Conservation (phyloP, 2,329 filamentous ascomycete genomes). For the Samsoniella hepiali region DNA sequence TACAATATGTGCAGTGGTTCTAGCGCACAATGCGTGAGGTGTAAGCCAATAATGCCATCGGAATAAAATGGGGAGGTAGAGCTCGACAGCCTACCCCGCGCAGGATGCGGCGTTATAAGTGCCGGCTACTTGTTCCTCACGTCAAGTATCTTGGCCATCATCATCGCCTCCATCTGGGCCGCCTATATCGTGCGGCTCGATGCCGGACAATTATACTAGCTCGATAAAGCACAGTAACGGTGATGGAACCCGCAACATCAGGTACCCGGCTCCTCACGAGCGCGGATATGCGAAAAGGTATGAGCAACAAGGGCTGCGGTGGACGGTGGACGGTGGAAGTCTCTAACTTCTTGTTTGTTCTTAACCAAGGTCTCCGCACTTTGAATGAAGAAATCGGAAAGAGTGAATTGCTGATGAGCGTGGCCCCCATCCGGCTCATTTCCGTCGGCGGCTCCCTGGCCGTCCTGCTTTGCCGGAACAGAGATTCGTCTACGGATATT, state of each 20-base stretch:
- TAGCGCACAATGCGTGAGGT: too few species aligned
- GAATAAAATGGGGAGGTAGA: too few species aligned
- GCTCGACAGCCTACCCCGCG: too few species aligned
- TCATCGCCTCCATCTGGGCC: too few species aligned
- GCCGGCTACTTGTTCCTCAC: too few species aligned
- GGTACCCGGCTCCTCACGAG: not conserved
- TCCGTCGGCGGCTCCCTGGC: conserved; percentile 26
- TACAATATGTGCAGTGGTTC: too few species aligned
- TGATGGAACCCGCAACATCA: not conserved
- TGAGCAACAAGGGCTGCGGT: not conserved
- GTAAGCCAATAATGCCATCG: too few species aligned
- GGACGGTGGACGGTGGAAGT: too few species aligned
- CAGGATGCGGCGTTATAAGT: too few species aligned
- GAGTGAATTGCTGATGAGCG: conserved; percentile 27
- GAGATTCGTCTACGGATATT: conserved; percentile 25
- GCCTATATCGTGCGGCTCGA: too few species aligned
- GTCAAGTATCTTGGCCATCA: too few species aligned
- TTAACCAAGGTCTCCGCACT: not conserved
- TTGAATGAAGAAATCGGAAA: conserved; percentile 25
- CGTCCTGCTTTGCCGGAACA: conserved; percentile 25
- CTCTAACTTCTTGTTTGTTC: not conserved
- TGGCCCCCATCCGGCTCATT: conserved; percentile 29
- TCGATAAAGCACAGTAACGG: not conserved
- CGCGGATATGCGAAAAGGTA: conserved; percentile 2
- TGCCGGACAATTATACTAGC: not conserved